Evolutionary conservation across 805 yeast species (phyloP).

Genomic region (Candida parachauliodes): DNA sequence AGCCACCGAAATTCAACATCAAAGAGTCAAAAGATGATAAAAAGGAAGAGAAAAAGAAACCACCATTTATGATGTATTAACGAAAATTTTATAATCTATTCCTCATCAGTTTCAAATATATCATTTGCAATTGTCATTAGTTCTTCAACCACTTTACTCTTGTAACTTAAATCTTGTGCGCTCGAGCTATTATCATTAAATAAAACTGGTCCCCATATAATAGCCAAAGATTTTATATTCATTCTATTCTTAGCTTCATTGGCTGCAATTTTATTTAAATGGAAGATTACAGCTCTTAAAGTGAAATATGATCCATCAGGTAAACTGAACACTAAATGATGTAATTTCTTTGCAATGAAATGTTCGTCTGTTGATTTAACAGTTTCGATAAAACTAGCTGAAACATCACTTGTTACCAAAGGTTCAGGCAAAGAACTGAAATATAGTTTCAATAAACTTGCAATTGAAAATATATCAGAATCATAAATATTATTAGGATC

Average conservation of each 20-base stretch:
- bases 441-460: slow-evolving; percentile 78
- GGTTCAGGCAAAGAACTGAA: slow-evolving; percentile 88
- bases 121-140: slow-evolving; percentile 79
- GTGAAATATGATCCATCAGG: slow-evolving; percentile 97
- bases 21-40: not conserved
- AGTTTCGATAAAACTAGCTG: slow-evolving; percentile 62
- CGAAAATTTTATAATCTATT: too few relatives aligned
- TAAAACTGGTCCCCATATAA: slow-evolving; percentile 93
- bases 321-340: slow-evolving; percentile 80
- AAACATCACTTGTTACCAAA: slow-evolving; percentile 61
- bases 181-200: slow-evolving; percentile 63
- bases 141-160: slow-evolving; percentile 78
- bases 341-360: slow-evolving; percentile 68
- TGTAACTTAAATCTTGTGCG: slow-evolving; percentile 70
- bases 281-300: slow-evolving; percentile 78
- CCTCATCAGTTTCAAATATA: slow-evolving; percentile 48
- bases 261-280: slow-evolving; percentile 68
- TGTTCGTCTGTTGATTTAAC: slow-evolving; percentile 48
- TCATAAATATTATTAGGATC: slow-evolving; percentile 52
- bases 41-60: slow-evolving; percentile 7
- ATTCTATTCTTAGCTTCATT: slow-evolving; percentile 68
- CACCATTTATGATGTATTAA: slow-evolving; percentile 19
- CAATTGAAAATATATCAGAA: slow-evolving; percentile 83
- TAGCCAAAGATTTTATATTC: slow-evolving; percentile 77
- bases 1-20: slow-evolving; percentile 29